These are phyloP conservation scores for Nemania sp. DNA, from an alignment of 2,329 filamentous ascomycete genomes.

Conservation along the genomic window DNA sequence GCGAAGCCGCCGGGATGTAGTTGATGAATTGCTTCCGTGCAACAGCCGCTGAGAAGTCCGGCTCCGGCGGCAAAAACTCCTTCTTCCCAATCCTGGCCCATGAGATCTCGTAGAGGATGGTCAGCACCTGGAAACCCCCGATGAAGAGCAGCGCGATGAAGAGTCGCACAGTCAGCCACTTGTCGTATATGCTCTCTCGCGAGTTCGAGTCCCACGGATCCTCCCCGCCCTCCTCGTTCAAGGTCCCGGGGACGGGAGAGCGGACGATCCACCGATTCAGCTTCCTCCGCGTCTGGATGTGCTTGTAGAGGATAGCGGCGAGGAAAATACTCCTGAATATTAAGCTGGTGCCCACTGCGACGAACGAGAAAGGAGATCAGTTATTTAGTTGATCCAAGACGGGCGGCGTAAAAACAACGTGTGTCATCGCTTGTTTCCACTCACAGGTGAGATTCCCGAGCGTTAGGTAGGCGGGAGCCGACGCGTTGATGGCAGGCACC, in stretches of 20 bases:
- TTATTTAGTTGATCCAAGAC: not conserved
- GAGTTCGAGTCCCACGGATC: conserved; percentile 26
- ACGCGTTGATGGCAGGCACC: conserved; percentile 36
- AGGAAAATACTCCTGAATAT: conserved; percentile 42
- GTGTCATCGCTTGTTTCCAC: conserved; percentile 24
- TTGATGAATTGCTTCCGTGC: conserved; percentile 41
- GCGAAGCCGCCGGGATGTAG: conserved; percentile 40
- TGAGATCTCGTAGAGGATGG: conserved; percentile 42
- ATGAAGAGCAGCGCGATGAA: conserved; percentile 45
- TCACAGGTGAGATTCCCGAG: conserved; percentile 46
- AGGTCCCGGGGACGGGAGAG: conserved; percentile 35
- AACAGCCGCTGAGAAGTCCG: conserved; percentile 37
- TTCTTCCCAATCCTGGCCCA: conserved; percentile 35
- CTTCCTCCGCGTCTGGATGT: conserved; percentile 44
- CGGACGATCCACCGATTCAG: conserved; percentile 37
- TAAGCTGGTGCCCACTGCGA: conserved; percentile 44
- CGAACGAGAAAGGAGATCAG: not conserved
- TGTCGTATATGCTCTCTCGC: conserved; percentile 44
- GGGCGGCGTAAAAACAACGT: not conserved
- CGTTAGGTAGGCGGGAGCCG: conserved; percentile 40
- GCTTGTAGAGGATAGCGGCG: conserved; percentile 45
- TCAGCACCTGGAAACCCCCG: conserved; percentile 41
- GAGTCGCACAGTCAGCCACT: conserved; percentile 46
- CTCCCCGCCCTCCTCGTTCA: conserved; percentile 15
- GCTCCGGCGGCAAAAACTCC: conserved; percentile 33